Evolutionary conservation across 2,329 filamentous ascomycete species (phyloP).

Genomic region (Neophaeococcomyces mojaviensis): DNA sequence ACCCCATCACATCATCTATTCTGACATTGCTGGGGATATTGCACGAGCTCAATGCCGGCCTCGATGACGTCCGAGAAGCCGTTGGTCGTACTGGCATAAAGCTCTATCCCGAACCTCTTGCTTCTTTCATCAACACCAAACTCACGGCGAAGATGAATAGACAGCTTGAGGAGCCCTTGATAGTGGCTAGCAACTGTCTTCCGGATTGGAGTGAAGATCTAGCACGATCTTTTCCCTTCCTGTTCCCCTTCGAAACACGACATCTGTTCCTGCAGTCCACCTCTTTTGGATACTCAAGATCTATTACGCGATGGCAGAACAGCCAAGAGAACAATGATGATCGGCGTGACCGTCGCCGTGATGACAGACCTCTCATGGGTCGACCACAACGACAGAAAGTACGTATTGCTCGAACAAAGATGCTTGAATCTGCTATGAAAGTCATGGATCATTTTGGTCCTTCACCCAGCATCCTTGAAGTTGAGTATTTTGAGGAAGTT

Average conservation of each 20-base stretch:
- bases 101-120: slow-evolving; percentile 66
- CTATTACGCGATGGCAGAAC: slow-evolving; percentile 96
- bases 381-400: slow-evolving; percentile 93
- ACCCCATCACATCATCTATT: slow-evolving; percentile 79
- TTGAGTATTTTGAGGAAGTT: slow-evolving; percentile 98
- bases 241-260: slow-evolving; percentile 96
- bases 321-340: slow-evolving; percentile 74
- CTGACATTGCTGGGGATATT: slow-evolving; percentile 80
- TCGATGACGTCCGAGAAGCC: slow-evolving; percentile 81
- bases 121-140: slow-evolving; percentile 98
- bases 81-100: slow-evolving; percentile 50
- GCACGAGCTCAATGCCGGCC: slow-evolving; percentile 84
- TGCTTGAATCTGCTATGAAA: slow-evolving; percentile 92
- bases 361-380: slow-evolving; percentile 85
- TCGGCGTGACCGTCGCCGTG: slow-evolving; percentile 70
- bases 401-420: slow-evolving; percentile 89
- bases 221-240: slow-evolving; percentile 85
- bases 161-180: slow-evolving; percentile 90
- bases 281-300: slow-evolving; percentile 93
- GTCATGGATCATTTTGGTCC: slow-evolving; percentile 98
- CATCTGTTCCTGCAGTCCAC: slow-evolving; percentile 97
- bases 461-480: slow-evolving; percentile 91
- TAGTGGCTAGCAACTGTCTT: slow-evolving; percentile 93
- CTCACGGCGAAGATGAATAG: slow-evolving; percentile 95
- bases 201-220: slow-evolving; percentile 95